Conservation (phyloP, 2,329 filamentous ascomycete species). For the Graphilbum ipis-grandicollis region DNA sequence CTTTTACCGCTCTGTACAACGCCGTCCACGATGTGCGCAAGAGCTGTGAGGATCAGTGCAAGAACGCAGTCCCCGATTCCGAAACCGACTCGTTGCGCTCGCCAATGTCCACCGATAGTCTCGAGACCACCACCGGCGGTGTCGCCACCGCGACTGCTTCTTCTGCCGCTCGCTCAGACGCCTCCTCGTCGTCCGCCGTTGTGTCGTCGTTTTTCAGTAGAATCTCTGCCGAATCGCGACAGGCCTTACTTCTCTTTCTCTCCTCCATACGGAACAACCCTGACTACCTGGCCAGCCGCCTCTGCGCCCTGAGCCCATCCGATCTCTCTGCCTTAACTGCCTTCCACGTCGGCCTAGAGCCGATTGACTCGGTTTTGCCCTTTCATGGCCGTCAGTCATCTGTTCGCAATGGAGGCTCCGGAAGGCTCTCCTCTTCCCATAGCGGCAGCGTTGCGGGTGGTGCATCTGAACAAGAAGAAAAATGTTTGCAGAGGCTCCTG, state of each 20-base stretch:
- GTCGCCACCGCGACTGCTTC: background rate
- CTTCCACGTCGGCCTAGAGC: conserved; percentile 63
- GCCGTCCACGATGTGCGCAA: conserved; percentile 64
- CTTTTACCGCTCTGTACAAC: conserved; percentile 57
- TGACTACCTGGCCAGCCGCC: conserved; percentile 69
- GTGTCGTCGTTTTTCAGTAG: conserved; percentile 48
- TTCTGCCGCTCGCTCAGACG: conserved; percentile 10
- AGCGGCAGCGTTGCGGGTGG: background rate
- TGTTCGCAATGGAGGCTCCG: conserved; percentile 18
- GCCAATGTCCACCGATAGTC: conserved; percentile 27
- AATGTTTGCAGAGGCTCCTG: conserved; percentile 62
- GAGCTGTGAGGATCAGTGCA: conserved; percentile 55
- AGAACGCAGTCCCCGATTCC: conserved; percentile 54
- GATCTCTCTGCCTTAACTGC: conserved; percentile 66
- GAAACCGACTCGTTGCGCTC: conserved; percentile 49
- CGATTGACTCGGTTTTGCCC: conserved; percentile 67
- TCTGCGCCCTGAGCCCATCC: conserved; percentile 55
- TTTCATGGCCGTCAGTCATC: conserved; percentile 33
- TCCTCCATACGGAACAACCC: conserved; percentile 71
- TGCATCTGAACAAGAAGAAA: conserved; percentile 3
- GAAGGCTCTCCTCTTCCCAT: conserved; percentile 1
- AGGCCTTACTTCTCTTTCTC: conserved; percentile 64
- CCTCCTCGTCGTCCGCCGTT: conserved; percentile 23
- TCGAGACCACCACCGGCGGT: conserved; percentile 28
- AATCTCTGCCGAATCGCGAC: conserved; percentile 56